These are phyloP conservation scores for Tilletiopsis washingtonensis DNA, from an alignment of 1,284 basidiomycete species.

Conservation along the genomic window DNA sequence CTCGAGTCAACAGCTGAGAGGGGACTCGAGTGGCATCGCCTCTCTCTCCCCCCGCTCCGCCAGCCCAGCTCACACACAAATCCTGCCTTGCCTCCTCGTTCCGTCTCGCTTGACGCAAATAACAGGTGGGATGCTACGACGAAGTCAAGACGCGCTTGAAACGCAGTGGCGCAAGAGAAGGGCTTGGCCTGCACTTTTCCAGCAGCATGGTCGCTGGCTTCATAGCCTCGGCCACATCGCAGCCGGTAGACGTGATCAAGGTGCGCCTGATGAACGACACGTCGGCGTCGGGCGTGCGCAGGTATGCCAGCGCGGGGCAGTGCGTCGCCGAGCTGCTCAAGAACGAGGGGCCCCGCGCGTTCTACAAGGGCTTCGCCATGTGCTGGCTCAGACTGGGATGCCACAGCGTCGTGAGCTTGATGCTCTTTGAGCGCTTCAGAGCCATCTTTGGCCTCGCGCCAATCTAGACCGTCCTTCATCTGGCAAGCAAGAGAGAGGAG, in stretches of 20 bases:
- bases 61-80: too few relatives aligned
- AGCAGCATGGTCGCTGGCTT: constrained; percentile 31
- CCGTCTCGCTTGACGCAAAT: constrained; percentile 7
- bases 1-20: too few relatives aligned
- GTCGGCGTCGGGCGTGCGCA: neutral
- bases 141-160: constrained; percentile 25
- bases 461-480: constrained; percentile 14
- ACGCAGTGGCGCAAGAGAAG: constrained; percentile 11
- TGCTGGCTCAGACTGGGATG: constrained; percentile 32
- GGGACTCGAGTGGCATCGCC: too few relatives aligned
- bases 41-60: too few relatives aligned
- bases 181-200: constrained; percentile 20
- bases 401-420: constrained; percentile 30
- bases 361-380: constrained; percentile 34
- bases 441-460: constrained; percentile 31
- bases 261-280: constrained; percentile 31
- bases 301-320: constrained; percentile 20
- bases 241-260: constrained; percentile 33
- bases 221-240: constrained; percentile 20
- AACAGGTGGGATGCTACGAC: constrained; percentile 33
- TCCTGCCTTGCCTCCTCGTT: too few relatives aligned
- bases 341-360: constrained; percentile 18
- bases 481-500: too few relatives aligned
- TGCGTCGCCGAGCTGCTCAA: constrained; percentile 19
- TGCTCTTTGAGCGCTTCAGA: constrained; percentile 32